Evolutionary conservation across 805 yeast species (phyloP), one percentile per base, ranked within the genome.

Genomic region (Candida awuae): DNA sequence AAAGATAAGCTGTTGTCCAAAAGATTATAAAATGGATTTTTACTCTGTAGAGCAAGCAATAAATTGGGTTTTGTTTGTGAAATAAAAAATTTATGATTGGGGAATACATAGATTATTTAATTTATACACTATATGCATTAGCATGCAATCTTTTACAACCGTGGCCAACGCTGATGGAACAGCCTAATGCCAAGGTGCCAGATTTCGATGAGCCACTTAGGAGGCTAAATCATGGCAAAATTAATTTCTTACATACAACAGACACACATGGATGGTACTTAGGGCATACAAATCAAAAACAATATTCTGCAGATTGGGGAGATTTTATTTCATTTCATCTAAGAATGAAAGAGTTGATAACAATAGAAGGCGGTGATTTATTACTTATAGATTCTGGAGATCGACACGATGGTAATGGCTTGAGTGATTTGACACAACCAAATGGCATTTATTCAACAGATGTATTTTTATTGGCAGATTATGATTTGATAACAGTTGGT

Each of bases 181-280:
- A 63, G 39, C 51, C 55, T 8, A 52, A 53, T 8, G 55, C 68
- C 5, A 51, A 51, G 29, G 42, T 47, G 5, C 68, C 70, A 5
- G 51, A 56, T 12, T 58, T 53, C 28, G 42, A 60, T 31, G 69
- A 68, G 10, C 47, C 53, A 6, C 53, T 73, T 29, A 61, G 92
- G 37, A 71, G 73, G n/a, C 52, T 87, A 22, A 53, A 59, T 9
- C 69, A 87, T 72, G 87, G 88, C 0, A 74, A 79, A 40, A 41
- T 92, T 34, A 90, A 92, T 62, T 84, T 92, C 50, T 52, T 90
- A 19, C 97, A 90, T 53, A 88, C 97, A 1, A 92, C 98, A 1
- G 98, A 92, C 53, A 90, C 97, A 2, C 98, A 92, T 58, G 97
- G 92, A 1, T 92, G 98, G 98, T 75, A 82, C 46, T 78, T 90